Conservation (phyloP, 164 flowering plant species). For the Euptelea pleiosperma region DNA sequence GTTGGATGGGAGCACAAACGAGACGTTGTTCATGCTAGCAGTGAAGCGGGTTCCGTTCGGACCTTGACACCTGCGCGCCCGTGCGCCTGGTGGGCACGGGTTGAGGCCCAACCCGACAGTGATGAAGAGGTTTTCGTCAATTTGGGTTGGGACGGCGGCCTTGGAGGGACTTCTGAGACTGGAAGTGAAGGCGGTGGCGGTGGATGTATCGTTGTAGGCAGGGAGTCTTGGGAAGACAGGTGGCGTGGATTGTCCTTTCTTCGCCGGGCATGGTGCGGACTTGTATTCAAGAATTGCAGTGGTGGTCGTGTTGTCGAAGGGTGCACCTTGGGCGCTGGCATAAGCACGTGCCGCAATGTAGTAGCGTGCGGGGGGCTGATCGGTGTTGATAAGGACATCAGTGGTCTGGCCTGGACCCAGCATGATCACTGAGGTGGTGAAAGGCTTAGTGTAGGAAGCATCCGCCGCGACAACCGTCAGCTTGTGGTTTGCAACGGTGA, state of each 20-base stretch:
- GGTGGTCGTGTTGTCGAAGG: conserved; percentile 90
- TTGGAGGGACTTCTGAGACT: conserved; percentile 34
- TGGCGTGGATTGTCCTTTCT: conserved; percentile 27
- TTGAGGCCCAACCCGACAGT: conserved; percentile 73
- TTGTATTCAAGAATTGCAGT: conserved; percentile 81
- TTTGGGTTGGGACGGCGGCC: conserved; percentile 41
- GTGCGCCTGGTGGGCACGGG: conserved; percentile 52
- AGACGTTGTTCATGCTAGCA: conserved; percentile 87
- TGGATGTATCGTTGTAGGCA: conserved; percentile 65
- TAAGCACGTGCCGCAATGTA: conserved; percentile 90
- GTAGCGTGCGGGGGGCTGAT: conserved; percentile 75
- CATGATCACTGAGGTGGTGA: conserved; percentile 68
- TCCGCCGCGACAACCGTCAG: conserved; percentile 73
- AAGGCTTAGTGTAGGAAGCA: conserved; percentile 67
- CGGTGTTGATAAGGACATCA: conserved; percentile 63
- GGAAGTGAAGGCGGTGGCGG: conserved; percentile 54
- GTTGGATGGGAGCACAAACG: conserved; percentile 67
- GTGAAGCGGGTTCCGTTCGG: conserved; percentile 89
- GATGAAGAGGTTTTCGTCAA: conserved; percentile 67
- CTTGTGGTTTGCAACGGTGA: conserved; percentile 67
- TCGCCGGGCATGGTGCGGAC: conserved; percentile 27
- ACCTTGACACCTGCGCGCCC: conserved; percentile 70
- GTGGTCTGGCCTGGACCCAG: conserved; percentile 91
- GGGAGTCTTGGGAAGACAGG: conserved; percentile 61
- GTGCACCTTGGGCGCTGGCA: conserved; percentile 44